Evolutionary conservation across 2,329 filamentous ascomycete genomes (phyloP), one percentile per base, ranked within the genome.

Genomic region (Calonectria montana): DNA sequence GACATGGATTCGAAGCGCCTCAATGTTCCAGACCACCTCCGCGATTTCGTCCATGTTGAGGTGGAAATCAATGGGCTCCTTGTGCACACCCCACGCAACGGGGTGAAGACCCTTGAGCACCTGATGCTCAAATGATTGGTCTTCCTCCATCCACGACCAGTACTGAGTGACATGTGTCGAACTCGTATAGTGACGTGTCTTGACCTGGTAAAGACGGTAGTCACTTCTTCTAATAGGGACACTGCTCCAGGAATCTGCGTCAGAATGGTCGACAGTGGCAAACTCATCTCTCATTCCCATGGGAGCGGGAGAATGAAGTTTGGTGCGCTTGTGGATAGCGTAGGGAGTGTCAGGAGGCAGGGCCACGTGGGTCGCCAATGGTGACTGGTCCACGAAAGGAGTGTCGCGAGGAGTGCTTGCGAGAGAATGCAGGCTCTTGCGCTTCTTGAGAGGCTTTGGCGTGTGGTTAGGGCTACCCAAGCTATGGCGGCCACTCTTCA

Each of bases 171-270:
- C 86, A 15, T 82, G 76, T 2, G 82, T 80, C 65, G 86, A 87
- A 25, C 86, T 88, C 1, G 88, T 87, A 63, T 86, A 83, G 13
- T 82, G 74, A 16, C 82, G 80, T 3, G 86, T 87, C 81, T 89
- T 89, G 75, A 91, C 85, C 73, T 89, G 87, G 55, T 86, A 82
- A 15, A 91, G 77, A 18, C 87, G 86, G 82, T 86, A 91, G 78
- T 91, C 89, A 12, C 84, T 82, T 15, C 82, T 79, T 27, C 82
- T 83, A 9, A 90, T 83, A 13, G 77, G 75, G 4, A 87, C 87
- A 2, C 82, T 82, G 31, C 85, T 87, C 74, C 84, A 85, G 3
- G 88, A 89, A 76, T 91, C 89, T 0, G 81, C 84, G 35, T 89
- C 88, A 2, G 87, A 90, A 77, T 85, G 87, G n/a, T 86, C 85